These are phyloP conservation scores for Limnanthes douglasii DNA, from an alignment of 345 rosid genomes.

Conservation along the genomic window DNA sequence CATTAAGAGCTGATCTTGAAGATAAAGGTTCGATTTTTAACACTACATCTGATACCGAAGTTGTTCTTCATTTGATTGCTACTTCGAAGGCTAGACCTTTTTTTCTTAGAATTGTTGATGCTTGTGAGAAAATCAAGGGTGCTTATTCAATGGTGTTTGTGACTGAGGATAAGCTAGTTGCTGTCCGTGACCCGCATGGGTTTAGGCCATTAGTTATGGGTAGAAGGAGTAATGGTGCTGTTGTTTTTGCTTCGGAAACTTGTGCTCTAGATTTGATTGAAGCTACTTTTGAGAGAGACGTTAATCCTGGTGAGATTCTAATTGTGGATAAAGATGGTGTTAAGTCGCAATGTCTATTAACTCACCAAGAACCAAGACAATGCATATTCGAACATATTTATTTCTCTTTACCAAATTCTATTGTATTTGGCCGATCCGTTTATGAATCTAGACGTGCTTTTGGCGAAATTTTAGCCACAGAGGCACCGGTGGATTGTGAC, in stretches of 20 bases:
- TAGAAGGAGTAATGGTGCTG: conserved; percentile 84
- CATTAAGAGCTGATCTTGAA: conserved; percentile 57
- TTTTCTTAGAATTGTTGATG: conserved; percentile 82
- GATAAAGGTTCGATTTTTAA: conserved; percentile 88
- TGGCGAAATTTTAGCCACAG: conserved; percentile 76
- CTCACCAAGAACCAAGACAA: conserved; percentile 58
- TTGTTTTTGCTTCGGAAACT: conserved; percentile 88
- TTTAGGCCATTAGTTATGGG: conserved; percentile 96
- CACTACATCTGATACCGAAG: conserved; percentile 93
- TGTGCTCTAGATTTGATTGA: conserved; percentile 98
- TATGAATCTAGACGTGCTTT: conserved; percentile 56
- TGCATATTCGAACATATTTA: conserved; percentile 94
- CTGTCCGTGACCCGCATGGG: conserved; percentile 81
- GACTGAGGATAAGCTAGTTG: conserved; percentile 88
- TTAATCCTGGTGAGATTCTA: conserved; percentile 81
- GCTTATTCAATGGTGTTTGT: conserved; percentile 95
- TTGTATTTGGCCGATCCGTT: conserved; percentile 79
- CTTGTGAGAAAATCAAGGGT: conserved; percentile 73
- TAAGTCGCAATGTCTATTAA: conserved; percentile 62
- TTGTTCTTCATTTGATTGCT: conserved; percentile 89
- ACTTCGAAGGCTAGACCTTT: conserved; percentile 84
- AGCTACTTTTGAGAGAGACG: conserved; percentile 89
- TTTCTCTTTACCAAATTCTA: conserved; percentile 74
- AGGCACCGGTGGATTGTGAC: conserved; percentile 74
- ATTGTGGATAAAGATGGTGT: conserved; percentile 83